These are phyloP conservation scores for Aspergillus phoenicis DNA, from an alignment of 2,329 filamentous ascomycete species.

Conservation along the genomic window DNA sequence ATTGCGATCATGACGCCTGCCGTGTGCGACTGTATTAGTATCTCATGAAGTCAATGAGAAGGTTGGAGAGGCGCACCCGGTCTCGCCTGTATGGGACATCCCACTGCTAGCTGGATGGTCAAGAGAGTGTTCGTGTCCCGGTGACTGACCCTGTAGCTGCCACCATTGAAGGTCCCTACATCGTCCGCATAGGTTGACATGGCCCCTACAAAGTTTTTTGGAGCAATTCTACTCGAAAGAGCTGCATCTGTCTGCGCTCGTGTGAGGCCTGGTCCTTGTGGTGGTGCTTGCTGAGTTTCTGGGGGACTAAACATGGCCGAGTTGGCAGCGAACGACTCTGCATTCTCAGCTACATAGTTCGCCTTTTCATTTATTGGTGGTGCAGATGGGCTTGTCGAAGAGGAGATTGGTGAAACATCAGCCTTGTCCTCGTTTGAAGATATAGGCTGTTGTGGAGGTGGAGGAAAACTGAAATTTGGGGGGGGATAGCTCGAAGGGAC, in stretches of 20 bases:
- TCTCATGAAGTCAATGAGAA: too few relatives aligned
- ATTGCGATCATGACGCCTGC: conserved; percentile 99
- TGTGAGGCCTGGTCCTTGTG: not conserved
- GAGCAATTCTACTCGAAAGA: not conserved
- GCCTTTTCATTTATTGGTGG: conserved; percentile 6
- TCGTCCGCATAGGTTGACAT: conserved; percentile 68
- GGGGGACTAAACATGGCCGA: accelerated
- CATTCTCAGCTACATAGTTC: not conserved
- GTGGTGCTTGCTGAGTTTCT: not conserved
- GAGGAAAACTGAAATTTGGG: conserved; percentile 21
- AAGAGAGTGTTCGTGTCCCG: conserved; percentile 87
- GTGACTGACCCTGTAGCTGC: conserved; percentile 90
- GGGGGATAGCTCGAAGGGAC: conserved; percentile 16
- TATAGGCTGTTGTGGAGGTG: conserved; percentile 24
- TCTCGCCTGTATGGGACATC: conserved; percentile 78
- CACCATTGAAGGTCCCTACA: conserved; percentile 95
- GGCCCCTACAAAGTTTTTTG: conserved; percentile 7
- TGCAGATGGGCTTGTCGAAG: not conserved
- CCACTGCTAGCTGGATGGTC: conserved; percentile 85
- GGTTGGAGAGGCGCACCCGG: too few relatives aligned
- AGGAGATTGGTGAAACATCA: not conserved
- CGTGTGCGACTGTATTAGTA: too few relatives aligned
- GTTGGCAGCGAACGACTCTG: not conserved
- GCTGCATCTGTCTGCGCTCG: not conserved
- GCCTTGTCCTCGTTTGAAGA: conserved; percentile 4